A percentile compares a stretch with the other conserved stretches of the same genome.
Evolutionary conservation across 2,329 filamentous ascomycete species (phyloP).

Genomic region (Epichloe scottii): DNA sequence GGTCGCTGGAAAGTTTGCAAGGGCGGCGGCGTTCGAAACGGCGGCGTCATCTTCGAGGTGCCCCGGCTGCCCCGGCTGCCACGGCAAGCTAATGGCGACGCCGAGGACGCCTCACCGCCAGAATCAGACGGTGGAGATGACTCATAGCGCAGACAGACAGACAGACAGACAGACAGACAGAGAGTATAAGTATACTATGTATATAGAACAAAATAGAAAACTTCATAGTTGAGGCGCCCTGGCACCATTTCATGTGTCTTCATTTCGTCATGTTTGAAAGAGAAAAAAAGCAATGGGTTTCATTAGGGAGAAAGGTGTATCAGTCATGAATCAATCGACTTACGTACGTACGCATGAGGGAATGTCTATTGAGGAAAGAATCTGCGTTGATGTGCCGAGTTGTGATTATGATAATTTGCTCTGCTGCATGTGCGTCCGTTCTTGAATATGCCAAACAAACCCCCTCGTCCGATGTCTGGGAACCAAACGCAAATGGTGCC

Average conservation of each 20-base stretch:
- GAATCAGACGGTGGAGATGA: constrained; percentile 12
- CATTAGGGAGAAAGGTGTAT: too few relatives aligned
- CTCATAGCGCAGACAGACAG: constrained; percentile 6
- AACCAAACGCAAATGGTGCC: too few relatives aligned
- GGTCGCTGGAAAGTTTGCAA: constrained; percentile 63
- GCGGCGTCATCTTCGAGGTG: constrained; percentile 79
- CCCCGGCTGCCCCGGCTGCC: constrained; percentile 45
- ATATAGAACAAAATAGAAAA: background rate
- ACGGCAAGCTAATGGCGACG: constrained; percentile 21
- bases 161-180: too few relatives aligned
- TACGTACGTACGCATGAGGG: background rate
- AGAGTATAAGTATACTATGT: background rate
- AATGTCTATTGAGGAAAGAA: too few relatives aligned
- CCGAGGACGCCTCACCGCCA: constrained; percentile 8
- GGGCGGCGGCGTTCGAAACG: constrained; percentile 55
- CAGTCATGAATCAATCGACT: background rate
- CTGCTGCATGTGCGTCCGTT: background rate
- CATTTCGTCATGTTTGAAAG: background rate
- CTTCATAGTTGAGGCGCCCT: background rate
- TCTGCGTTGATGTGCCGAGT: too few relatives aligned
- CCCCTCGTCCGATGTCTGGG: too few relatives aligned
- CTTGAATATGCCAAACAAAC: too few relatives aligned
- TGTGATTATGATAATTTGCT: background rate
- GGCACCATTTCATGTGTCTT: background rate
- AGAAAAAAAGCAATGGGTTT: background rate